Conservation (phyloP, 1,284 basidiomycete species). For the Ceratobasidium sp. region DNA sequence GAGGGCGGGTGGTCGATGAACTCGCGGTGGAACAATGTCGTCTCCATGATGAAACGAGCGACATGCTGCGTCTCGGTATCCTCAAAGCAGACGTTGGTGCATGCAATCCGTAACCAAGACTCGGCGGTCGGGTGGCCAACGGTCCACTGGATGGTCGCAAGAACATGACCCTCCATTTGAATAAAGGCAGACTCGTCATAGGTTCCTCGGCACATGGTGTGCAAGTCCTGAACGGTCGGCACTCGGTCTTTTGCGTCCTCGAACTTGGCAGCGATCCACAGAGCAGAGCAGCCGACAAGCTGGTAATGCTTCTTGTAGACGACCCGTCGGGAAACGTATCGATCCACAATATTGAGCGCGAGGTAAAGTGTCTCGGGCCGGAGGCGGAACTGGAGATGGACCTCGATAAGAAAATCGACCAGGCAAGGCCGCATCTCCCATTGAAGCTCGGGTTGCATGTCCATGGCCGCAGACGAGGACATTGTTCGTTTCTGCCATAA, state of each 20-base stretch:
- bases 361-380: conserved; percentile 98
- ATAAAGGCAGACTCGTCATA: conserved; percentile 97
- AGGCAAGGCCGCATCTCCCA: conserved; percentile 99
- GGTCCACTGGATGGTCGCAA: conserved; percentile 95
- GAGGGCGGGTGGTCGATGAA: conserved; percentile 90
- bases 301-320: conserved; percentile 99
- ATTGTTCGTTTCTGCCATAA: conserved; percentile 79
- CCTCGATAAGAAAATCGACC: conserved; percentile 98
- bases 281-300: conserved; percentile 96
- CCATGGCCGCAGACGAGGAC: conserved; percentile 93
- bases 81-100: conserved; percentile 69
- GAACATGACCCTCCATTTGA: conserved; percentile 97
- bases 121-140: conserved; percentile 98
- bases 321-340: conserved; percentile 97
- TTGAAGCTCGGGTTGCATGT: conserved; percentile 96
- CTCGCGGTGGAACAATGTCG: conserved; percentile 96
- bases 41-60: conserved; percentile 98
- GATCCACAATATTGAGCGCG: conserved; percentile 98
- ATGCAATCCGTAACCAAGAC: conserved; percentile 85
- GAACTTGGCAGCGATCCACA: conserved; percentile 99
- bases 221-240: conserved; percentile 92
- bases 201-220: conserved; percentile 92
- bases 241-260: conserved; percentile 99
- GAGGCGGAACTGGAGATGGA: conserved; percentile 96
- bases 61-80: conserved; percentile 92